A percentile compares a stretch with the other conserved stretches of the same genome.
phyloP scores from a whole-genome alignment of 208 protist genomes.

The Giardia duodenalis region DNA sequence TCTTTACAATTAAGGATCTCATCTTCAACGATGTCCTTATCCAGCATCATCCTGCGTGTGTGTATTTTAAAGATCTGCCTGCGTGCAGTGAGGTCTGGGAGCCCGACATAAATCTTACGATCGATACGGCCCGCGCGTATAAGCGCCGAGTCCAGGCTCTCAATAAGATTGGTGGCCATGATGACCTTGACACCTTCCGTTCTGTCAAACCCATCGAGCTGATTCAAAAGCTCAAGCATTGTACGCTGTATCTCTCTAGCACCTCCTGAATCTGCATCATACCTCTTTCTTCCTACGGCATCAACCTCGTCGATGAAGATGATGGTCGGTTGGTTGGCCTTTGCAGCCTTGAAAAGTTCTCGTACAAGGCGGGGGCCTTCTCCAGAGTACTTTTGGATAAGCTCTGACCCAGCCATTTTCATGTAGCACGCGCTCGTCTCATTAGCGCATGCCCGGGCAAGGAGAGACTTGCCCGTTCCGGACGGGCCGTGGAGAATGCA shows the following conservation, averaged over 20 bases:
- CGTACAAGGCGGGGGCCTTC: conserved; percentile 97
- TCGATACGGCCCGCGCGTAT: conserved; percentile 97
- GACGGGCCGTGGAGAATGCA: conserved; percentile 97
- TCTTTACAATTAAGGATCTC: conserved; percentile 99
- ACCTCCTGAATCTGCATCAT: conserved; percentile 85
- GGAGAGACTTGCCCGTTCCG: conserved; percentile 82
- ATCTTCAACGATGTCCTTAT: conserved; percentile 89
- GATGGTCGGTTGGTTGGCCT: conserved; percentile 88
- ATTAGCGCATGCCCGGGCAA: conserved; percentile 97
- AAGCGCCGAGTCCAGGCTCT: conserved; percentile 97
- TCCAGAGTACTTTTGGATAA: conserved; percentile 99
- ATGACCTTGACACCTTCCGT: conserved; percentile 98
- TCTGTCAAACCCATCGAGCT: conserved; percentile 99
- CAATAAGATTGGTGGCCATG: conserved; percentile 98
- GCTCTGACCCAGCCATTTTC: conserved; percentile 92
- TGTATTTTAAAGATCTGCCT: conserved; percentile 98
- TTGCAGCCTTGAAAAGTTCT: conserved; percentile 93
- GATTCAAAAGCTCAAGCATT: conserved; percentile 99
- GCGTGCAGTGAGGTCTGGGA: conserved; percentile 95
- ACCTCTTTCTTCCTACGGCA: conserved; percentile 91
- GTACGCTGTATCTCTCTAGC: conserved; percentile 98
- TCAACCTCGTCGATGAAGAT: conserved; percentile 99
- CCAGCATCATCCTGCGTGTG: conserved; percentile 90
- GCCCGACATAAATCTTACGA: conserved; percentile 98
- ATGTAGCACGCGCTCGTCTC: conserved; percentile 97